Conservation (phyloP, 352 stramenopile species). For the Pythium graminicola region DNA sequence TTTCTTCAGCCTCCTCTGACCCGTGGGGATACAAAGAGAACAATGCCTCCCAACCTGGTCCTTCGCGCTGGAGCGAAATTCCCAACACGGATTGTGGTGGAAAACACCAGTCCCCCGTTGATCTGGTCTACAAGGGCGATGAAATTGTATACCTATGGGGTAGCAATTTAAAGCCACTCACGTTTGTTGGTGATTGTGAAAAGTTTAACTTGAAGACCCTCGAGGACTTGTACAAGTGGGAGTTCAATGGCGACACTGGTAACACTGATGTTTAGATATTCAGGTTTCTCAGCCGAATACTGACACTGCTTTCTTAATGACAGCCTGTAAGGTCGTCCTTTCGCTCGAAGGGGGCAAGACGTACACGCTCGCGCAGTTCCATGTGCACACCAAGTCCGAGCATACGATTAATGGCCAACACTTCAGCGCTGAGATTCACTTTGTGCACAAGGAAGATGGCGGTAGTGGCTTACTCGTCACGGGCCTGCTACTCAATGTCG, state of each 20-base stretch:
- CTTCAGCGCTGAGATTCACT: conserved; percentile 49
- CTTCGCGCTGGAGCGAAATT: conserved; percentile 38
- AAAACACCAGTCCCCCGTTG: conserved; percentile 49
- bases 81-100: conserved; percentile 31
- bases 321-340: conserved; percentile 48
- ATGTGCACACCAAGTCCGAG: conserved; percentile 51
- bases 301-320: not conserved
- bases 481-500: conserved; percentile 39
- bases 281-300: not conserved
- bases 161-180: conserved; percentile 32
- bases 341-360: conserved; percentile 34
- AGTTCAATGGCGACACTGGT: conserved; percentile 37
- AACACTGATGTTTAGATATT: not conserved
- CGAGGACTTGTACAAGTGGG: conserved; percentile 59
- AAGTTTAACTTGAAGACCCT: conserved; percentile 54
- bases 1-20: conserved; percentile 17
- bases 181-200: conserved; percentile 41
- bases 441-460: conserved; percentile 42
- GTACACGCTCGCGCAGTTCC: conserved; percentile 57
- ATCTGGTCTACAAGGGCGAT: conserved; percentile 34
- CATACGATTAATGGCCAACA: conserved; percentile 47
- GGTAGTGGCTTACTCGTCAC: conserved; percentile 34
- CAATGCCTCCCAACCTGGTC: conserved; percentile 26
- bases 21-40: conserved; percentile 50
- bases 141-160: conserved; percentile 40